Evolutionary conservation across 768 basidiomycete species (phyloP).

Genomic region (Lentinula sp.): DNA sequence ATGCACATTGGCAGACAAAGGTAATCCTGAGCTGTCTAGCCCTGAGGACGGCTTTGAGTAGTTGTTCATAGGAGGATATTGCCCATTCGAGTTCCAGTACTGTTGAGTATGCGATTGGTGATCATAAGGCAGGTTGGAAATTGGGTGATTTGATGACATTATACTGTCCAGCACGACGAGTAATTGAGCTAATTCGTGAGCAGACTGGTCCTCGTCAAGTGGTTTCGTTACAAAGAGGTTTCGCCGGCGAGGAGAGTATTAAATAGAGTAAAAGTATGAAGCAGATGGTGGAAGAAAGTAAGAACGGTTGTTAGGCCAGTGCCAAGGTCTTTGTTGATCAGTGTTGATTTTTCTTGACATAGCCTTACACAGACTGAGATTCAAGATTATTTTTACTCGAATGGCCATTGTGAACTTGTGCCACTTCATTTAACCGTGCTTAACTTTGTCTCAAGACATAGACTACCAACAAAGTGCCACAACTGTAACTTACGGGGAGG

Average conservation of each 20-base stretch:
- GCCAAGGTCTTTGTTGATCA: background rate
- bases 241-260: conserved; percentile 4
- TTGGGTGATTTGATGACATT: background rate
- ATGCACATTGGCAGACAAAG: background rate
- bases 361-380: background rate
- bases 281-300: background rate
- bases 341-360: background rate
- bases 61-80: conserved; percentile 1
- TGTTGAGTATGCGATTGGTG: background rate
- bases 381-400: too few relatives aligned
- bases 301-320: background rate
- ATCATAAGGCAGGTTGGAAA: conserved; percentile 2
- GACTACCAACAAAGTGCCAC: too few relatives aligned
- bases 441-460: too few relatives aligned
- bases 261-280: background rate
- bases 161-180: conserved; percentile 1
- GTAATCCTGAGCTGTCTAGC: background rate
- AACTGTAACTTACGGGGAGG: too few relatives aligned
- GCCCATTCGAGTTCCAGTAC: conserved; percentile 4
- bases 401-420: too few relatives aligned
- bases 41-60: background rate
- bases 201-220: background rate
- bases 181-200: background rate
- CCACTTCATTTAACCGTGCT: too few relatives aligned
- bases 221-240: background rate